These are phyloP conservation scores for Torulaspora pretoriensis DNA, from an alignment of 1,139 yeast genomes.

Conservation along the genomic window DNA sequence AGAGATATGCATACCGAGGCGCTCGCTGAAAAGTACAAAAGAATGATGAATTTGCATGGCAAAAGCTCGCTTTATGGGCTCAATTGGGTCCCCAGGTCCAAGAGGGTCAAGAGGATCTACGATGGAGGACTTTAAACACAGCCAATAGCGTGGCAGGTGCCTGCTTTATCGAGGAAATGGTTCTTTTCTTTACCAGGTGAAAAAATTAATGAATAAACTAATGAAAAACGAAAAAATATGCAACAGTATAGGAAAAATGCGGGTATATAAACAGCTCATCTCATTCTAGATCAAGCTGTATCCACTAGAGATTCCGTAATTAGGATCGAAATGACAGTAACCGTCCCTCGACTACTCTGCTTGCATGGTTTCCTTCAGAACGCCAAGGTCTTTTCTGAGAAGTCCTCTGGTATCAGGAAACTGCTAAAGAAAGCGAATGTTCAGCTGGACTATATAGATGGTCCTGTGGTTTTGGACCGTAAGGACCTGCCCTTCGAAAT, in stretches of 20 bases:
- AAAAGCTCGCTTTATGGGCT: background rate
- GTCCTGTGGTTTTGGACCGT: slow-evolving; percentile 60
- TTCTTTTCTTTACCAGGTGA: slow-evolving; percentile 2
- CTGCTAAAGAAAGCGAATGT: slow-evolving; percentile 60
- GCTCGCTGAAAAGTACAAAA: background rate
- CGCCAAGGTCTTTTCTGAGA: slow-evolving; percentile 69
- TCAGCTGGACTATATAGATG: slow-evolving; percentile 74
- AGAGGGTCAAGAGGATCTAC: too few relatives aligned
- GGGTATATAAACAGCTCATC: background rate
- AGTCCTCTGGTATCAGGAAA: slow-evolving; percentile 75
- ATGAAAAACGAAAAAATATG: background rate
- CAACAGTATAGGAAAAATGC: background rate
- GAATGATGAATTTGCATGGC: background rate
- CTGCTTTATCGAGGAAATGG: background rate
- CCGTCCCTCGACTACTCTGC: slow-evolving; percentile 42
- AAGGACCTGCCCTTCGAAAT: slow-evolving; percentile 66
- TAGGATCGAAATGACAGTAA: slow-evolving; percentile 15
- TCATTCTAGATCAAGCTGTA: background rate
- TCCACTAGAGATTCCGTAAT: background rate
- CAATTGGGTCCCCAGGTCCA: background rate
- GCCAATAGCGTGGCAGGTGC: background rate
- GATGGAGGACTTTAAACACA: background rate
- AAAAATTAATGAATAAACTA: slow-evolving; percentile 1
- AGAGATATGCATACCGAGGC: background rate
- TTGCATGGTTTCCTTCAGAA: slow-evolving; percentile 64